Evolutionary conservation across 2,329 filamentous ascomycete genomes (phyloP), one percentile per base, ranked within the genome.

Genomic region (Diaporthe destruens): DNA sequence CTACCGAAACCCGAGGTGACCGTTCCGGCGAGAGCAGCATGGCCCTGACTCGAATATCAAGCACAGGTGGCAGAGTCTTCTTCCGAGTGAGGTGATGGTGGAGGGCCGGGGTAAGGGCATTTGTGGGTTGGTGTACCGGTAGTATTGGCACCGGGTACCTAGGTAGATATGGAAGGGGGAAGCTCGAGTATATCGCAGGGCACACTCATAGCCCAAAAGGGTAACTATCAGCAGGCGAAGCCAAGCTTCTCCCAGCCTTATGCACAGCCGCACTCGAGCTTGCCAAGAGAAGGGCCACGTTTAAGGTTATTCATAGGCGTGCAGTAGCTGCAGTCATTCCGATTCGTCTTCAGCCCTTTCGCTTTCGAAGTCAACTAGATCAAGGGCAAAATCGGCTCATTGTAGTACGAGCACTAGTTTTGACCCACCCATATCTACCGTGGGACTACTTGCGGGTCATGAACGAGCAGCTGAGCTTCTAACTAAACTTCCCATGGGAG

Each of bases 1-100:
- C 44, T 36, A 65, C 18, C 29, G 11, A 0, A 25, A 34, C 16
- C 25, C 44, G 42, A 51, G 51, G 18, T 34, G 59, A 49, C 42
- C 59, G 20, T 65, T 65, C 29, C n/a, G 42, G 59, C 29, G 16
- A 51, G 44, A 20, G 59, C 42, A 36, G 25, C 29, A 36, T 49
- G 44, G 42, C 29, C 42, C 42, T 65, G 59, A 65, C 59, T 65
- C 59, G 59, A 39, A 65, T 51, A 65, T 29, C 29, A 63, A 23
- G 18, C 42, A 18, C 44, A 29, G 14, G 29, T 18, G 59, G n/a
- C 20, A 36, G 61, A 61, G 14, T 12, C 18, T 20, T 34, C 36
- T 44, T 39, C 44, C 11, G 18, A 6, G 61, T 65, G 29, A 51
- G 29, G 61, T 29, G 6, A 65, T 47, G 61, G 61, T 65, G 61